Conservation (phyloP, 768 basidiomycete genomes). For the Paxillus rubicundulus region DNA sequence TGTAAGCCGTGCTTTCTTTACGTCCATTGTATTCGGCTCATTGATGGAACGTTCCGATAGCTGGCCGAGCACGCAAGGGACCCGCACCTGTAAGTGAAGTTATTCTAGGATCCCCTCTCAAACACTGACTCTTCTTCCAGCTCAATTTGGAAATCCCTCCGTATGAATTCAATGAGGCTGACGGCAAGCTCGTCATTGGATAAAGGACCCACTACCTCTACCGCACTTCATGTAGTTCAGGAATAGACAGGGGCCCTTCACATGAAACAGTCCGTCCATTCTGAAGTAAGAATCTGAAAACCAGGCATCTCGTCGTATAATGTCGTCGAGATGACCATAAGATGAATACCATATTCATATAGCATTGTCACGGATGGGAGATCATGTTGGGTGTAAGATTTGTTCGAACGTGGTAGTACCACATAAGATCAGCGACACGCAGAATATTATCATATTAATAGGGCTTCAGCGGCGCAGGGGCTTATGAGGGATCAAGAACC, state of each 20-base stretch:
- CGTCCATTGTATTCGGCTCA: constrained; percentile 3
- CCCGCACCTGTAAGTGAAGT: constrained; percentile 80
- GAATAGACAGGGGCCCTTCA: constrained; percentile 17
- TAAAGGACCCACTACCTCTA: constrained; percentile 32
- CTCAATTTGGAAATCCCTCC: constrained; percentile 93
- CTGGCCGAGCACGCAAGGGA: constrained; percentile 93
- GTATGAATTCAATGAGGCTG: constrained; percentile 84
- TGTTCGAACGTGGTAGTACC: background rate
- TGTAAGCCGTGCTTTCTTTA: constrained; percentile 49
- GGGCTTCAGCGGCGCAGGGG: background rate
- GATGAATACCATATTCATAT: too few species aligned
- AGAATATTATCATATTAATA: background rate
- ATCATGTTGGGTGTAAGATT: background rate
- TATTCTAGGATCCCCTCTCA: background rate
- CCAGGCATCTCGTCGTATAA: too few species aligned
- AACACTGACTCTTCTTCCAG: constrained; percentile 35
- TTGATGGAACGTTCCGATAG: constrained; percentile 37
- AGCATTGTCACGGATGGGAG: background rate
- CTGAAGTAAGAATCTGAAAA: too few species aligned
- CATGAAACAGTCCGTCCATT: background rate
- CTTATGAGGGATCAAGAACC: background rate
- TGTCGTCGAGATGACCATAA: background rate
- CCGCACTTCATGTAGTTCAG: constrained; percentile 18
- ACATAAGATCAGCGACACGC: background rate
- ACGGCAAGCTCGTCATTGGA: constrained; percentile 85